phyloP scores from a whole-genome alignment of 257 asterid genomes.

The Vinca minor region DNA sequence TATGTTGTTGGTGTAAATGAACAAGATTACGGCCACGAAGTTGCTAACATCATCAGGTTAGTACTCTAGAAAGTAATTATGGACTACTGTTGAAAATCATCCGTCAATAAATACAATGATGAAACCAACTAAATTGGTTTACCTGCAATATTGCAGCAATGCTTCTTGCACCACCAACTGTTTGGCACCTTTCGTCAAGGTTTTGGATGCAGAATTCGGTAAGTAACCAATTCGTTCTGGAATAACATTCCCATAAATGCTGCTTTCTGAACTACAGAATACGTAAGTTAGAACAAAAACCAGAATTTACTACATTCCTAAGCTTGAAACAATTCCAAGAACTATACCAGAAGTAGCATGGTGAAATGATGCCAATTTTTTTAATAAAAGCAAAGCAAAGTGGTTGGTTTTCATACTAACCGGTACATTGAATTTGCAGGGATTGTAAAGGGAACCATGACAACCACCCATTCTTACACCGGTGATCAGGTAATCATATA shows the following conservation, averaged over 20 bases:
- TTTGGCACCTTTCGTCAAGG: conserved; percentile 87
- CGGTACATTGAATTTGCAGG: conserved; percentile 34
- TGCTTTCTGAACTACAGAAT: not conserved
- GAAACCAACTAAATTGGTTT: not conserved
- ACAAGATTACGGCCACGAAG: conserved; percentile 66
- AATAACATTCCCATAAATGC: not conserved
- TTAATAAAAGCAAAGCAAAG: not conserved
- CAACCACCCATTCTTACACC: conserved; percentile 94
- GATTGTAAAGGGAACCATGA: conserved; percentile 94
- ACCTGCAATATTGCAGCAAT: conserved; percentile 41
- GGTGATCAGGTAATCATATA: conserved; percentile 69
- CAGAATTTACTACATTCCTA: not conserved
- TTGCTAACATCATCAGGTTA: conserved; percentile 73
- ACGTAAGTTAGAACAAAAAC: not conserved
- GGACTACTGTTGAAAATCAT: not conserved
- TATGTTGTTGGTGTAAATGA: conserved; percentile 89
- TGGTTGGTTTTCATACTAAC: not conserved
- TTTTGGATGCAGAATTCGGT: conserved; percentile 82
- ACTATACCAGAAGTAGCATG: not conserved
- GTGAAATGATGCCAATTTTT: not conserved
- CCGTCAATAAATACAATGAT: not conserved
- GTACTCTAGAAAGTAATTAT: not conserved
- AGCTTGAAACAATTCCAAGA: not conserved
- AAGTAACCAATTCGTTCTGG: conserved; percentile 9
- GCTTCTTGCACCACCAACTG: conserved; percentile 98